These are phyloP conservation scores for Teratosphaeria nubilosa DNA, from an alignment of 2,329 filamentous ascomycete genomes.

Conservation along the genomic window DNA sequence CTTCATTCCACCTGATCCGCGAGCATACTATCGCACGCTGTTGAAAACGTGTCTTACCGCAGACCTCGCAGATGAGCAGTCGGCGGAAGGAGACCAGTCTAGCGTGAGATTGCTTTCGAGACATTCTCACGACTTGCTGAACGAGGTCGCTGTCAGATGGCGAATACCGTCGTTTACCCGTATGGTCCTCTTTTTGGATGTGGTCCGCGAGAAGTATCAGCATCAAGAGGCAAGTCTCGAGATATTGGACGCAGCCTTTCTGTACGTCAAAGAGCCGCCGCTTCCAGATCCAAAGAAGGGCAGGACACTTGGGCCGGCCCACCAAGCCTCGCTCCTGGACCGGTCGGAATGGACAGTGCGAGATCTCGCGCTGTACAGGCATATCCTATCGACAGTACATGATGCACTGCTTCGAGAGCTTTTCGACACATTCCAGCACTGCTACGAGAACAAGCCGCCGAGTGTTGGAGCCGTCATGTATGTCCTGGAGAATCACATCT, in stretches of 20 bases:
- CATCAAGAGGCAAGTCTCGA: constrained; percentile 73
- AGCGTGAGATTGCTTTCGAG: constrained; percentile 55
- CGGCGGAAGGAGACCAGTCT: constrained; percentile 38
- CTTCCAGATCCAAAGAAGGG: constrained; percentile 37
- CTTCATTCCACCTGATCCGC: constrained; percentile 78
- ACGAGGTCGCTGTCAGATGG: constrained; percentile 80
- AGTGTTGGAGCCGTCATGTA: constrained; percentile 70
- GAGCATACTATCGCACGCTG: constrained; percentile 73
- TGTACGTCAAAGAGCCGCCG: constrained; percentile 62
- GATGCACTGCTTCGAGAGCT: constrained; percentile 78
- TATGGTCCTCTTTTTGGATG: constrained; percentile 72
- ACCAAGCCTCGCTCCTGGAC: constrained; percentile 37
- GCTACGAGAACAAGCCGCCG: constrained; percentile 80
- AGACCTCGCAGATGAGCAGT: constrained; percentile 46
- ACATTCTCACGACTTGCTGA: constrained; percentile 70
- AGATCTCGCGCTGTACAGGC: constrained; percentile 54
- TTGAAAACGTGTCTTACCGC: constrained; percentile 62
- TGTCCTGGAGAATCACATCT: constrained; percentile 72
- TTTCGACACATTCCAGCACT: constrained; percentile 76
- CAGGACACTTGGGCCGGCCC: constrained; percentile 40
- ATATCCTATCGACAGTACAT: constrained; percentile 63
- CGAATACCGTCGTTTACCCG: constrained; percentile 75
- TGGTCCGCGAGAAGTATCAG: constrained; percentile 72
- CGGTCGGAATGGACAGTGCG: constrained; percentile 41
- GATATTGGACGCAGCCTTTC: constrained; percentile 74